These are phyloP conservation scores for Salix suchowensis DNA, from an alignment of 345 rosid species.

Conservation along the genomic window DNA sequence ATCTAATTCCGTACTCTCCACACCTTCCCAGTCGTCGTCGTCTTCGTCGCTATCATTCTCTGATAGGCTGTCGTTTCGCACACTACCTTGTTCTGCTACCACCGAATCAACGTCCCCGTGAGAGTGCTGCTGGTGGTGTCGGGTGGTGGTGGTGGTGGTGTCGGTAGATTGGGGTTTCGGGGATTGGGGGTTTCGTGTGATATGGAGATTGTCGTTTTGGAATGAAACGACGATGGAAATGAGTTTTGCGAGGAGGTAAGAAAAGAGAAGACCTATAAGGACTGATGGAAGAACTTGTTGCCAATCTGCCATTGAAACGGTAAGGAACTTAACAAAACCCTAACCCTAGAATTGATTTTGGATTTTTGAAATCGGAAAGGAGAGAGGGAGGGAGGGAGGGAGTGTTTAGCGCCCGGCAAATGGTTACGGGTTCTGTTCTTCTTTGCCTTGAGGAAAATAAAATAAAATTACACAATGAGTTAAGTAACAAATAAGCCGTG, in stretches of 20 bases:
- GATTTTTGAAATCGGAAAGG: not conserved
- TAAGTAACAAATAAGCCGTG: too few species aligned
- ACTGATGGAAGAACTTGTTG: slow-evolving; percentile 66
- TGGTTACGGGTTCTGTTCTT: too few species aligned
- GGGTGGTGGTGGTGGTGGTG: not conserved
- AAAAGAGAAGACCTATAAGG: slow-evolving; percentile 68
- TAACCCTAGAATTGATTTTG: slow-evolving; percentile 6
- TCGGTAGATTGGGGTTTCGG: slow-evolving; percentile 7
- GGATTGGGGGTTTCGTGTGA: slow-evolving; percentile 36
- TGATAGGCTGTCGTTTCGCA: slow-evolving; percentile 53
- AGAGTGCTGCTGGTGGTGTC: not conserved
- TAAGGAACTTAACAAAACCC: slow-evolving; percentile 3
- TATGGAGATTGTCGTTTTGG: slow-evolving; percentile 65
- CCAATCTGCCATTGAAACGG: slow-evolving; percentile 64
- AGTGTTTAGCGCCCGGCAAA: not conserved
- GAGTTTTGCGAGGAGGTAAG: slow-evolving; percentile 87
- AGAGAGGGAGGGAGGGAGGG: too few species aligned
- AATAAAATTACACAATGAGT: too few species aligned
- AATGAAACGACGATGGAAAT: slow-evolving; percentile 79
- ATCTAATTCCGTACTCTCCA: slow-evolving; percentile 87
- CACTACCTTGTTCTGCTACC: slow-evolving; percentile 75
- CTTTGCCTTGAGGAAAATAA: too few species aligned
- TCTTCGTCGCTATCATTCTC: slow-evolving; percentile 32
- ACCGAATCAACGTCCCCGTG: slow-evolving; percentile 48
- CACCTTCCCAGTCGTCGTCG: slow-evolving; percentile 92